Percentiles rank a stretch among this genome's conserved stretches.
Evolutionary conservation across 495 filamentous ascomycete genomes (phyloP).

Genomic region (Neurospora discreta): DNA sequence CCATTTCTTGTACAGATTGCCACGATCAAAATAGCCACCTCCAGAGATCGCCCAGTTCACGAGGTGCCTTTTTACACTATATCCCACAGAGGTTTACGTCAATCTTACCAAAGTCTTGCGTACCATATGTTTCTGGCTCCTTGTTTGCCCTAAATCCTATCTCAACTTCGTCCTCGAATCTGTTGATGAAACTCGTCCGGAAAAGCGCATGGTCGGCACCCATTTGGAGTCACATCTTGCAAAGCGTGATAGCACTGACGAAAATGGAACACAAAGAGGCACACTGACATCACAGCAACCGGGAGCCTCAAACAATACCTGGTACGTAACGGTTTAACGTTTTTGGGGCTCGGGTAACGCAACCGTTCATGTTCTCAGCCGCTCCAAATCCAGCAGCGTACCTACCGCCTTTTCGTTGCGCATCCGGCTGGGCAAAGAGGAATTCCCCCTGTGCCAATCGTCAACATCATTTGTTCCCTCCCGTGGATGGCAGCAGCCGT

Average conservation of each 20-base stretch:
- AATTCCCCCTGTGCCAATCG: background rate
- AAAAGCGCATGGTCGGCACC: background rate
- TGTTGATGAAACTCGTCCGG: background rate
- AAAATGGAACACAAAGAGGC: background rate
- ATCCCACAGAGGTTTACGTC: too few relatives aligned
- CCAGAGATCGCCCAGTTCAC: too few relatives aligned
- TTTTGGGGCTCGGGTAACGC: background rate
- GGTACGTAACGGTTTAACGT: background rate
- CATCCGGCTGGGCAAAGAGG: background rate
- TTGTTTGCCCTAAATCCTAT: too few relatives aligned
- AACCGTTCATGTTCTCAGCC: background rate
- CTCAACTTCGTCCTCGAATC: too few relatives aligned
- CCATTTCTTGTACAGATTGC: too few relatives aligned
- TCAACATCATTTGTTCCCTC: background rate
- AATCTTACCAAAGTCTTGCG: too few relatives aligned
- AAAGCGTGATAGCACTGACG: background rate
- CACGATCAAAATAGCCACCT: too few relatives aligned
- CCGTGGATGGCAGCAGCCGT: background rate
- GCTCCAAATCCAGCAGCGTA: background rate
- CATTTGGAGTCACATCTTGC: background rate
- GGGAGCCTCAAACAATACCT: background rate
- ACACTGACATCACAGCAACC: background rate
- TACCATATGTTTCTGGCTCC: too few relatives aligned
- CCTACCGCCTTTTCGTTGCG: background rate
- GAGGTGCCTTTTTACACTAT: too few relatives aligned